Percentiles rank a stretch among this genome's conserved stretches.
phyloP scores from a whole-genome alignment of 2,329 filamentous ascomycete genomes.

The Paraphaeosphaeria minitans region DNA sequence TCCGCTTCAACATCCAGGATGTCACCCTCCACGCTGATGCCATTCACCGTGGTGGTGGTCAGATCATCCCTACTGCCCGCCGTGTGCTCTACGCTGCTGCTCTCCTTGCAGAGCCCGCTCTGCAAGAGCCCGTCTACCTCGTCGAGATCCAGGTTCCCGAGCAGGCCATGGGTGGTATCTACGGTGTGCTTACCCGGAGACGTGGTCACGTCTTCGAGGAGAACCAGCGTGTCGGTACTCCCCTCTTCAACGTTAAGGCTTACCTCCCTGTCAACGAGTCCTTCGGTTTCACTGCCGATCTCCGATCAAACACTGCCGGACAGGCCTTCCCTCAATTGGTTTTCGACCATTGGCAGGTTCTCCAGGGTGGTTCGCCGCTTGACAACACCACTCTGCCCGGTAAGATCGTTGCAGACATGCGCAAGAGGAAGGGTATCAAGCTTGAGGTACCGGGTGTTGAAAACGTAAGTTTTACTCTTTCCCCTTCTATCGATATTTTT shows the following conservation, averaged over 20 bases:
- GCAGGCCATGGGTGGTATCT: slow-evolving; percentile 99
- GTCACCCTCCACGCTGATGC: slow-evolving; percentile 99
- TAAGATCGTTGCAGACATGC: slow-evolving; percentile 82
- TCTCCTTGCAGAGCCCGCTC: slow-evolving; percentile 86
- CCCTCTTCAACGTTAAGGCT: slow-evolving; percentile 98
- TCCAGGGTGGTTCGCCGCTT: slow-evolving; percentile 90
- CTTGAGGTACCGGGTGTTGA: slow-evolving; percentile 87
- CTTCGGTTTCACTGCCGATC: slow-evolving; percentile 98
- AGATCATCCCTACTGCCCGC: slow-evolving; percentile 96
- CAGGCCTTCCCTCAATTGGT: slow-evolving; percentile 99
- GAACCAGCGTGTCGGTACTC: slow-evolving; percentile 97
- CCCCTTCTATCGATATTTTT: slow-evolving; percentile 27
- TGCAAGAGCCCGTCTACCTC: slow-evolving; percentile 97
- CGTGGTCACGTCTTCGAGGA: slow-evolving; percentile 99
- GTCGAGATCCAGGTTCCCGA: slow-evolving; percentile 99
- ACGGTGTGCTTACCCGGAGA: slow-evolving; percentile 95
- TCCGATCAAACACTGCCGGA: slow-evolving; percentile 89
- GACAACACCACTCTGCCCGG: slow-evolving; percentile 83
- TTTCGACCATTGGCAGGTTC: slow-evolving; percentile 98
- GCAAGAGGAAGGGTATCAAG: slow-evolving; percentile 99
- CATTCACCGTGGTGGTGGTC: slow-evolving; percentile 98
- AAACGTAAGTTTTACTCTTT: slow-evolving; percentile 74
- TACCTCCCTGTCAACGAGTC: slow-evolving; percentile 97
- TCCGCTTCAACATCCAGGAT: slow-evolving; percentile 99
- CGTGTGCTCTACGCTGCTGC: slow-evolving; percentile 95